Base-by-base conservation (phyloP, 805 yeast species). In the Kodamaea lidongshanica region DNA sequence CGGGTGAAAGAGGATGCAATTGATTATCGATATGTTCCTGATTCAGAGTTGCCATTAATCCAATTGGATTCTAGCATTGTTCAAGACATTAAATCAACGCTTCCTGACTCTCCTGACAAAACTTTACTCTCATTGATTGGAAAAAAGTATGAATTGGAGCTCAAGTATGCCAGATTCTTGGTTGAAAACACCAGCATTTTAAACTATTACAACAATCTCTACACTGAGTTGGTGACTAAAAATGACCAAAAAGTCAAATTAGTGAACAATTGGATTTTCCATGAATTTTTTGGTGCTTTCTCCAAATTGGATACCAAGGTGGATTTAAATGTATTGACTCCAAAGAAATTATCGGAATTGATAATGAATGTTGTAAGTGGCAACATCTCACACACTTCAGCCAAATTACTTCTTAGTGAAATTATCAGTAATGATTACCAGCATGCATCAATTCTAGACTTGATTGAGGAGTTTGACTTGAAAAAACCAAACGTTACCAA, bases 11-110 rank as follows among this genome's bases (percentile, higher is more conserved):
- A 89, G 51, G 72, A 73, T 22, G 72, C 84, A 0, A 70, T 83
- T 8, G 98, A 92, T 54, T 92, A 92, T 55, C 65, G 97, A 45
- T 92, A 87, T 50, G 79, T 89, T 70, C 96, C 97, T 0, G 98
- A 92, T 52, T 84, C 94, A 2, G 98, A 92, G 52, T 58, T 92
- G 17, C 87, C 92, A 0, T 53, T 58, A 1, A 56, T 88, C 4
- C 36, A 45, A 10, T 50, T 89, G 3, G 60, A 70, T 21, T 34
- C 56, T 2, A 48, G 49, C 0, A 67, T 79, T 4, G 46, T 69
- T 0, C 42, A 57, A 0, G 61, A 67, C 2, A 59, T 81, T 0
- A 44, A 52, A 8, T 37, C 45, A 3, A 46, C 43, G 10, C 46
- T 80, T 28, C 88, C 89, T 0, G 61, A 52, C 7, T 53, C 79